These are phyloP conservation scores for Venturia carpophila DNA, from an alignment of 2,329 filamentous ascomycete genomes.

Conservation along the genomic window DNA sequence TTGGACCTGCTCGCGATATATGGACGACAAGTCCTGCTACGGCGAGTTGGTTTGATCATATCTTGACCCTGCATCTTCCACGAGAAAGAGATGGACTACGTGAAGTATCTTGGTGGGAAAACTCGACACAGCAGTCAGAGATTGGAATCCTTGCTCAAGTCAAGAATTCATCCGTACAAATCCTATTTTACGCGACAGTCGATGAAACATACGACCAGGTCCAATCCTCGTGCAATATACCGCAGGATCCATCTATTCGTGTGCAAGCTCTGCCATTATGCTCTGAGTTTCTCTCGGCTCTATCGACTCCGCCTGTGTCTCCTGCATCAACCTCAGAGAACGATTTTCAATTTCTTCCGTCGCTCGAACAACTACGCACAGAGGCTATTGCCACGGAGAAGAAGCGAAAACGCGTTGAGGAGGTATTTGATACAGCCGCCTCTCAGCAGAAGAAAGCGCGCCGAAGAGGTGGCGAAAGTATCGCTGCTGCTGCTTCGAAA, in stretches of 20 bases:
- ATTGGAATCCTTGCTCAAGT: conserved; percentile 34
- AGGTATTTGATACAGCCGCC: conserved; percentile 42
- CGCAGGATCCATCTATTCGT: conserved; percentile 24
- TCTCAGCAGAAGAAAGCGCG: conserved; percentile 37
- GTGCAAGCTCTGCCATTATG: conserved; percentile 38
- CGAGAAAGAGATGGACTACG: conserved; percentile 13
- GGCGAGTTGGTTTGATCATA: conserved; percentile 34
- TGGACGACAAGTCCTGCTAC: conserved; percentile 30
- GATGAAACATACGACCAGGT: conserved; percentile 20
- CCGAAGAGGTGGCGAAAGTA: conserved; percentile 35
- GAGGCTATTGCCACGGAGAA: conserved; percentile 22
- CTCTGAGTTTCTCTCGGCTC: conserved; percentile 33
- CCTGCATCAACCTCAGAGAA: not conserved
- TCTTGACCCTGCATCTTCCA: conserved; percentile 26
- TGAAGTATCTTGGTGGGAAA: conserved; percentile 32
- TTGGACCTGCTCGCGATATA: conserved; percentile 33
- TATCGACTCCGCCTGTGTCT: conserved; percentile 23
- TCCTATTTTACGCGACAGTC: conserved; percentile 39
- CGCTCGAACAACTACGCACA: conserved; percentile 23
- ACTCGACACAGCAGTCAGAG: conserved; percentile 31
- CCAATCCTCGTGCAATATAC: conserved; percentile 23
- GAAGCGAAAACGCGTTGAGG: conserved; percentile 36
- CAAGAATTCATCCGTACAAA: conserved; percentile 29
- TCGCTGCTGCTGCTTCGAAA: conserved; percentile 36
- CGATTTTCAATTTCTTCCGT: conserved; percentile 28